A percentile compares a stretch with the other conserved stretches of the same genome.
Evolutionary conservation across 2,329 filamentous ascomycete genomes (phyloP).

Genomic region (Aspergillus fumigatiaffinis): DNA sequence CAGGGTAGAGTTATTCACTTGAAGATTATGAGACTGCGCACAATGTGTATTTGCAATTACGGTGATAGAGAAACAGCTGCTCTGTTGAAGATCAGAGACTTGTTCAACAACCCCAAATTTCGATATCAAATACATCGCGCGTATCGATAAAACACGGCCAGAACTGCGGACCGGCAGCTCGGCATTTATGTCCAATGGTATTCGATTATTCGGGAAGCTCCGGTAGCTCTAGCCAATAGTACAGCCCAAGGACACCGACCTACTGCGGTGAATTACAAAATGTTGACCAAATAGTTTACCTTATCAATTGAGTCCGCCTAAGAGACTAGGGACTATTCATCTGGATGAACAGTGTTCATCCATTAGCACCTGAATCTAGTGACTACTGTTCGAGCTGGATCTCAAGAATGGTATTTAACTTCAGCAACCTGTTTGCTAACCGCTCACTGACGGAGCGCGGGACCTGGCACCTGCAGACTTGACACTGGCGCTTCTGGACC

Average conservation of each 20-base stretch:
- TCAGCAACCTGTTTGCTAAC: background rate
- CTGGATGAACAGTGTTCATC: background rate
- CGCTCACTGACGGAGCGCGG: background rate
- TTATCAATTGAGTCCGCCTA: background rate
- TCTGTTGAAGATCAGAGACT: background rate
- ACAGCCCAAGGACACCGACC: background rate
- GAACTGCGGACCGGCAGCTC: background rate
- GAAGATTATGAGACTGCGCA: background rate
- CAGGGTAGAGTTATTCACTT: background rate
- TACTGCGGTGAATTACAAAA: background rate
- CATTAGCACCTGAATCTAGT: background rate
- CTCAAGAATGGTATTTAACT: background rate
- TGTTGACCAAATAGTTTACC: background rate
- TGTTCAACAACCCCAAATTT: background rate
- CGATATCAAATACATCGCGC: background rate
- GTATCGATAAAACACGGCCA: slow-evolving; percentile 4
- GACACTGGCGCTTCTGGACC: background rate
- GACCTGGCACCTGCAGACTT: background rate
- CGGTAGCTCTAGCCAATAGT: slow-evolving; percentile 2
- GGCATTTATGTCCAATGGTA: background rate
- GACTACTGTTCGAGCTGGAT: background rate
- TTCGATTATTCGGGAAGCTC: background rate
- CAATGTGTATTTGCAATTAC: no score
- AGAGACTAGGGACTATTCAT: background rate
- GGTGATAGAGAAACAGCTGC: background rate